Evolutionary conservation across 352 stramenopile genomes (phyloP).

Genomic region (Pythium oligandrum): DNA sequence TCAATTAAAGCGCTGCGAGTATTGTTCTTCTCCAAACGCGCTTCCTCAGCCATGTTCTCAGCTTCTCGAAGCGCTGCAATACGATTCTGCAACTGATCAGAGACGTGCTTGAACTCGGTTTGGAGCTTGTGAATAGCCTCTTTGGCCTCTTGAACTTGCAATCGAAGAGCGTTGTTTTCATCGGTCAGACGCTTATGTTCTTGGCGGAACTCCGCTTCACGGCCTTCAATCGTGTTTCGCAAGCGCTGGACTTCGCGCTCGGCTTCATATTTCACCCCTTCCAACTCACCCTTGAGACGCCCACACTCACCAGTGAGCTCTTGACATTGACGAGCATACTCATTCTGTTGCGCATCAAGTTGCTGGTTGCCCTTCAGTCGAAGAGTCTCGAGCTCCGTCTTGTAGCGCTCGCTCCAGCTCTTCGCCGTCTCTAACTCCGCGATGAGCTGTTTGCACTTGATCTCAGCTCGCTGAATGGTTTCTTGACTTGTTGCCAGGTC

Average conservation of each 20-base stretch:
- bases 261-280: neutral
- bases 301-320: conserved; percentile 6
- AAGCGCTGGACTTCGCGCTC: neutral
- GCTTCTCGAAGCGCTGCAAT: neutral
- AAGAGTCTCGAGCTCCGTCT: neutral
- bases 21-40: neutral
- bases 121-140: neutral
- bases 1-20: neutral
- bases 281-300: neutral
- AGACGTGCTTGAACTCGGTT: neutral
- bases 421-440: neutral
- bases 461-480: neutral
- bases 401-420: neutral
- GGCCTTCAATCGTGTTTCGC: neutral
- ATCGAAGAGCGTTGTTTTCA: neutral
- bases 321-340: conserved; percentile 18
- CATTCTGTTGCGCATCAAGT: conserved; percentile 2
- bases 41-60: neutral
- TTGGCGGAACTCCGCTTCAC: neutral
- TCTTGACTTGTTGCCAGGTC: neutral
- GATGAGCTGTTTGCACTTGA: neutral
- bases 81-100: neutral
- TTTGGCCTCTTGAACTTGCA: neutral
- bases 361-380: conserved; percentile 7
- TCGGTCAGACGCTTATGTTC: neutral